These are phyloP conservation scores for Acanthamoeba comandoni DNA, from an alignment of 208 protist species.

Conservation along the genomic window DNA sequence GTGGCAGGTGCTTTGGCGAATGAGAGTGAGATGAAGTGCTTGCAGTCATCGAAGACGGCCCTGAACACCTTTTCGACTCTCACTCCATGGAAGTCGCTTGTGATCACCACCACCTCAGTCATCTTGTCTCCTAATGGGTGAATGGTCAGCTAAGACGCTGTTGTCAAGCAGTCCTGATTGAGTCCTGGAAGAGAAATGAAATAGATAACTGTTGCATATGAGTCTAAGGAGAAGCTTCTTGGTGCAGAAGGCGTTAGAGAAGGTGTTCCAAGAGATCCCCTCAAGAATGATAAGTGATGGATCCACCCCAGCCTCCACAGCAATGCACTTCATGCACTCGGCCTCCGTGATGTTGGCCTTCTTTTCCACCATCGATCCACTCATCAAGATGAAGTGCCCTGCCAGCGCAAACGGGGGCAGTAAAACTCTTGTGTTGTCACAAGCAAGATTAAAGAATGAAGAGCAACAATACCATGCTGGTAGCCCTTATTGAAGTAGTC, in stretches of 20 bases:
- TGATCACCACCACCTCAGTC: constrained; percentile 51
- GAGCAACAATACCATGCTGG: neutral
- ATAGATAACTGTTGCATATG: too few relatives aligned
- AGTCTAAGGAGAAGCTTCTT: constrained; percentile 50
- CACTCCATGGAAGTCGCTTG: constrained; percentile 55
- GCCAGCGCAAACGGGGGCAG: too few relatives aligned
- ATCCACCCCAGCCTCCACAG: constrained; percentile 54
- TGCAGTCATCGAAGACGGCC: constrained; percentile 52
- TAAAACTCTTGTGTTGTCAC: too few relatives aligned
- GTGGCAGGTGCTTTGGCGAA: constrained; percentile 46
- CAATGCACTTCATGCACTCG: constrained; percentile 61
- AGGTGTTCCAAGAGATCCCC: constrained; percentile 66
- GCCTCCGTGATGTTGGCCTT: constrained; percentile 49
- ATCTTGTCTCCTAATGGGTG: neutral
- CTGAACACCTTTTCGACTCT: constrained; percentile 45
- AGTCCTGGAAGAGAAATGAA: too few relatives aligned
- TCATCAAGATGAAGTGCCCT: constrained; percentile 65
- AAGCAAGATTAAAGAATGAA: too few relatives aligned
- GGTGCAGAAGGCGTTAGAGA: constrained; percentile 71
- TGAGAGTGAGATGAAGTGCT: constrained; percentile 15
- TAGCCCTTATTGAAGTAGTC: constrained; percentile 2
- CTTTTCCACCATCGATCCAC: constrained; percentile 64
- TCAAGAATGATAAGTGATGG: constrained; percentile 34
- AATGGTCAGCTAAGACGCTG: too few relatives aligned
- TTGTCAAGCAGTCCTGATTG: too few relatives aligned